Evolutionary conservation across 768 basidiomycete genomes (phyloP), one percentile per base, ranked within the genome.

Genomic region (Leccinum longicurvipes): DNA sequence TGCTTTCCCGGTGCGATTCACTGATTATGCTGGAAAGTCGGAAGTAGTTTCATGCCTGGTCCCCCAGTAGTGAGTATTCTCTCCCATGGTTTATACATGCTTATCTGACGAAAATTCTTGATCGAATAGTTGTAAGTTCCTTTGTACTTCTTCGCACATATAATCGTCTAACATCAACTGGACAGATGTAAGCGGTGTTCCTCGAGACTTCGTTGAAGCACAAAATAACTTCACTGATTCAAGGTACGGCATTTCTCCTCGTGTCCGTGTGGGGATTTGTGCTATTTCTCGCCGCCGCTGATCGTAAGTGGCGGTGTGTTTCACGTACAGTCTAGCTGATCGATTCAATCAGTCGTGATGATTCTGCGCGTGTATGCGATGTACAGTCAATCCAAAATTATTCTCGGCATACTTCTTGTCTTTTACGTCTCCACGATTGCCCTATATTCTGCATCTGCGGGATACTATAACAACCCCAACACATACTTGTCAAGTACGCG

Each of bases 341-440:
- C 1, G 36, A 15, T 5, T 6, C 29, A 2, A 50, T 17, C 36
- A 67, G 66, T 66, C 8, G 44, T 61, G 29, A 67, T 67, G 66
- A 61, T 67, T 50, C 28, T 67, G 7, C 61, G 66, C 0, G 56
- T 68, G 12, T 68, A 67, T 28, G 63, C 66, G n/a, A 55, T 68
- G 53, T 67, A 67, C 36, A 19, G 34, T n/a, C 50, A 36, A 34
- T 62, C 63, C 17, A 62, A 17, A 51, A 25, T 46, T 12, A 23
- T 66, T 28, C 45, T 66, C 8, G 45, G 50, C 6, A 15, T 57
- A n/a, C 58, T 66, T 8, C 56, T 67, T 4, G 49, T 48, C 17
- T 8, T 60, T 25, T 66, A 64, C 12, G 46, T 12, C 8, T n/a
- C 39, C 6, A 55, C 46, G 10, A 23, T 67, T 9, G 3, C 42